A percentile compares a stretch with the other conserved stretches of the same genome.
phyloP scores from a whole-genome alignment of 164 flowering plant genomes.

The Tinospora cordifolia region DNA sequence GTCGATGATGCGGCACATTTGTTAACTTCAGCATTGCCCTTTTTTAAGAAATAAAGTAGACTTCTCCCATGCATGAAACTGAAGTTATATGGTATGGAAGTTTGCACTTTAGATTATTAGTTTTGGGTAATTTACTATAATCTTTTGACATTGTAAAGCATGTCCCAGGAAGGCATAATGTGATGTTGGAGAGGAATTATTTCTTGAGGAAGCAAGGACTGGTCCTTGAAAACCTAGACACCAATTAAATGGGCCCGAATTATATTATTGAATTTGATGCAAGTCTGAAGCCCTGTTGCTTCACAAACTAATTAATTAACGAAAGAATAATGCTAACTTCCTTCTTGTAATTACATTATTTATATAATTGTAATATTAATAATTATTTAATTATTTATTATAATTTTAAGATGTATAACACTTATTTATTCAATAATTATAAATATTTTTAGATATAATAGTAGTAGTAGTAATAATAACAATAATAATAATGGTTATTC shows the following conservation, averaged over 20 bases:
- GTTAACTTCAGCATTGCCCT: slow-evolving; percentile 5
- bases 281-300: neutral
- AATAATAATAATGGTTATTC: too few species aligned
- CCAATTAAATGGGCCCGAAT: neutral
- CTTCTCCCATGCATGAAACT: slow-evolving; percentile 9
- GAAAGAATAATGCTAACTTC: too few species aligned
- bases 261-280: slow-evolving; percentile 3
- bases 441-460: too few species aligned
- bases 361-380: too few species aligned
- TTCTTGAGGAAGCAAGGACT: slow-evolving; percentile 8
- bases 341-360: too few species aligned
- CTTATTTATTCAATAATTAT: too few species aligned
- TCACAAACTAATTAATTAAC: neutral
- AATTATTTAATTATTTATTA: too few species aligned
- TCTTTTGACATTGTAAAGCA: neutral
- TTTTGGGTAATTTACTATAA: neutral
- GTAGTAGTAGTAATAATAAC: too few species aligned
- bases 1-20: too few species aligned
- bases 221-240: neutral
- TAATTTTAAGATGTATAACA: too few species aligned
- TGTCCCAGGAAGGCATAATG: neutral
- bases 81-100: slow-evolving; percentile 3
- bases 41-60: slow-evolving; percentile 16
- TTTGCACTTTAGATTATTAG: neutral
- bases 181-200: slow-evolving; percentile 4